phyloP scores from a whole-genome alignment of 2,329 filamentous ascomycete genomes.

The Didymellaceae sp. region DNA sequence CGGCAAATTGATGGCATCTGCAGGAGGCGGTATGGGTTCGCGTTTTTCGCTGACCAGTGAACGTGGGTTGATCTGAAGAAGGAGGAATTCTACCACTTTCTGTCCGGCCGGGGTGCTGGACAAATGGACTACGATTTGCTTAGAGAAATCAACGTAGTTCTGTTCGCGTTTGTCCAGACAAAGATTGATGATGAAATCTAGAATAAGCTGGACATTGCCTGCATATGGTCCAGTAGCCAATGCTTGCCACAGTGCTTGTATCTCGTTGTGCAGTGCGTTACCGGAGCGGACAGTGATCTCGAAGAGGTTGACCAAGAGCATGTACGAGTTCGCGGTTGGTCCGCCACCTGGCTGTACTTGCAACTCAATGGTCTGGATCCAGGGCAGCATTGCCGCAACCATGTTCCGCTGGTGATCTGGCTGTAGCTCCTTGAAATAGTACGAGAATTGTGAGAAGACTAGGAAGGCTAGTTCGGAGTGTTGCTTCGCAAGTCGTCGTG shows the following conservation, averaged over 20 bases:
- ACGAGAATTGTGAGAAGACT: slow-evolving; percentile 93
- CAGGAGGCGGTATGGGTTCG: slow-evolving; percentile 59
- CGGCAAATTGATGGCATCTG: slow-evolving; percentile 76
- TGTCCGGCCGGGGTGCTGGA: slow-evolving; percentile 84
- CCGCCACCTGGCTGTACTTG: slow-evolving; percentile 91
- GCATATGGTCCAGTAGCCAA: slow-evolving; percentile 90
- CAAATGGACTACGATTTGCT: slow-evolving; percentile 96
- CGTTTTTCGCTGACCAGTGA: slow-evolving; percentile 95
- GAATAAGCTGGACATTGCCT: slow-evolving; percentile 90
- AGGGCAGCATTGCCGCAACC: slow-evolving; percentile 91
- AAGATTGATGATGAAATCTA: slow-evolving; percentile 95
- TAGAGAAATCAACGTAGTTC: slow-evolving; percentile 97
- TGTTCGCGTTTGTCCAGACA: slow-evolving; percentile 94
- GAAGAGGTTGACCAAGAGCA: slow-evolving; percentile 90
- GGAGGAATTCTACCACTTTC: slow-evolving; percentile 91
- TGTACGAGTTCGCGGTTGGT: slow-evolving; percentile 89
- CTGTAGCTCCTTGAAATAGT: slow-evolving; percentile 87
- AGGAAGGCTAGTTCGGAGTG: slow-evolving; percentile 89
- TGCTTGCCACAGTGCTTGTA: slow-evolving; percentile 96
- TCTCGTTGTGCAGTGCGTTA: slow-evolving; percentile 88
- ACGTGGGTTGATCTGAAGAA: slow-evolving; percentile 89
- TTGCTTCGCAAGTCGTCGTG: slow-evolving; percentile 84
- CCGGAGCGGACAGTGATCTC: slow-evolving; percentile 96
- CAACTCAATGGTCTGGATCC: slow-evolving; percentile 93
- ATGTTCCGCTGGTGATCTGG: slow-evolving; percentile 88